phyloP scores from a whole-genome alignment of 225 moss, liverwort and hornwort genomes.

The Physcomitrellopsis africana region DNA sequence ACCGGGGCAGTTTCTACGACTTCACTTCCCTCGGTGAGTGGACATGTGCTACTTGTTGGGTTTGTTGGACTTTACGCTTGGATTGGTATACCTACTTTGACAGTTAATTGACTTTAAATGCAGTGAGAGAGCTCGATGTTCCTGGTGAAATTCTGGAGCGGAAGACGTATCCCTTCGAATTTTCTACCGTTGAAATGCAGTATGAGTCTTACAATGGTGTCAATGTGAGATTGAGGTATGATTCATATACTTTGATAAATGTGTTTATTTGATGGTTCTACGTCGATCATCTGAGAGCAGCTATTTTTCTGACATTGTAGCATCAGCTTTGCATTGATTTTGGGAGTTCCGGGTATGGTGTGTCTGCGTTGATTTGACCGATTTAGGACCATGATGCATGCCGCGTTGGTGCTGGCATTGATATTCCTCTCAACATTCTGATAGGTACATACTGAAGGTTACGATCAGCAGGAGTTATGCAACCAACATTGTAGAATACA shows the following conservation, averaged over 20 bases:
- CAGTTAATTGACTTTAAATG: slow-evolving; percentile 31
- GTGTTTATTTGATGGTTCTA: slow-evolving; percentile 10
- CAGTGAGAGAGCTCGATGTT: slow-evolving; percentile 88
- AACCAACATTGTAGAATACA: slow-evolving; percentile 95
- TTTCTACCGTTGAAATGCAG: slow-evolving; percentile 99
- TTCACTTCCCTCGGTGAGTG: slow-evolving; percentile 89
- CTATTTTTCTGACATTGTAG: slow-evolving; percentile 5
- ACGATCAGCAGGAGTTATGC: slow-evolving; percentile 99
- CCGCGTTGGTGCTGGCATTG: background rate
- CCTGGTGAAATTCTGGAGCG: slow-evolving; percentile 97
- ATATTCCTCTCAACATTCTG: slow-evolving; percentile 15
- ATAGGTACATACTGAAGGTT: slow-evolving; percentile 95
- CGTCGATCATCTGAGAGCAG: slow-evolving; percentile 4
- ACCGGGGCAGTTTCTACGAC: slow-evolving; percentile 93
- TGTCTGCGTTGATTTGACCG: background rate
- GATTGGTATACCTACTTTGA: slow-evolving; percentile 3
- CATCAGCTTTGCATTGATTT: slow-evolving; percentile 14
- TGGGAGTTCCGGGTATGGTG: background rate
- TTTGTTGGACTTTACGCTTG: background rate
- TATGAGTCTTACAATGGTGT: slow-evolving; percentile 99
- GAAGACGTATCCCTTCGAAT: slow-evolving; percentile 93
- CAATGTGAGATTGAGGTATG: slow-evolving; percentile 97
- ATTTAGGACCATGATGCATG: background rate
- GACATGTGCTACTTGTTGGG: slow-evolving; percentile 1
- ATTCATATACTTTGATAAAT: slow-evolving; percentile 27